Conservation (phyloP, 805 yeast species). For the Starmera caribaea region DNA sequence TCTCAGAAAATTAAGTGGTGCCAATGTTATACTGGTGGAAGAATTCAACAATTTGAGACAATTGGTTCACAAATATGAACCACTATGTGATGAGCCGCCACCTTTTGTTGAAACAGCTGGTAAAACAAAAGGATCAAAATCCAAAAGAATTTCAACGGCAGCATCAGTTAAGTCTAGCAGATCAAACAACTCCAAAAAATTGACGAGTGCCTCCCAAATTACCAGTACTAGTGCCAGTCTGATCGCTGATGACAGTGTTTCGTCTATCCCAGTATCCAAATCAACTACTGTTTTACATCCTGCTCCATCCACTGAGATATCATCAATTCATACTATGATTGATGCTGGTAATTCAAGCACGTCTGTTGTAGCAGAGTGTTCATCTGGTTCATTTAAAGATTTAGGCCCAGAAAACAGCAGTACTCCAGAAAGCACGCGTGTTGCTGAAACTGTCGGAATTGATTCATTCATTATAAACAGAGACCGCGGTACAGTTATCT, state of each 20-base stretch:
- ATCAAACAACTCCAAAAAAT: not conserved
- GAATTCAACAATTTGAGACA: slow-evolving; percentile 23
- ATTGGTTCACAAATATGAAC: slow-evolving; percentile 17
- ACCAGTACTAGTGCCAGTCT: not conserved
- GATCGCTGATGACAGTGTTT: not conserved
- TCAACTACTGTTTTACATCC: not conserved
- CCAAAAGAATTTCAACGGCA: not conserved
- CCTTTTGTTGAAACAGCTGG: slow-evolving; percentile 15
- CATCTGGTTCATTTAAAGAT: slow-evolving; percentile 5
- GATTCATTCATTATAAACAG: not conserved
- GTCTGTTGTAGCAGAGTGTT: slow-evolving; percentile 3
- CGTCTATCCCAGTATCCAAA: not conserved
- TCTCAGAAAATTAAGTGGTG: slow-evolving; percentile 39
- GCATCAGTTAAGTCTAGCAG: not conserved
- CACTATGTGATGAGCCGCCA: slow-evolving; percentile 17
- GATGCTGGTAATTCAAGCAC: slow-evolving; percentile 4
- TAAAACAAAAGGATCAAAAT: slow-evolving; percentile 8
- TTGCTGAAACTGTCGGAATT: not conserved
- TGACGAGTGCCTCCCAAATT: not conserved
- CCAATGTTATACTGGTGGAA: slow-evolving; percentile 23
- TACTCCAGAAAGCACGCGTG: slow-evolving; percentile 4
- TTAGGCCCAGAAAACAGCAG: slow-evolving; percentile 2
- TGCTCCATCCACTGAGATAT: not conserved
- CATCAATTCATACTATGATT: not conserved
- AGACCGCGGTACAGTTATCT: not conserved